Base-by-base conservation (phyloP, 192 early-diverging fungal species). In the Fimicolochytrium jonesii region DNA sequence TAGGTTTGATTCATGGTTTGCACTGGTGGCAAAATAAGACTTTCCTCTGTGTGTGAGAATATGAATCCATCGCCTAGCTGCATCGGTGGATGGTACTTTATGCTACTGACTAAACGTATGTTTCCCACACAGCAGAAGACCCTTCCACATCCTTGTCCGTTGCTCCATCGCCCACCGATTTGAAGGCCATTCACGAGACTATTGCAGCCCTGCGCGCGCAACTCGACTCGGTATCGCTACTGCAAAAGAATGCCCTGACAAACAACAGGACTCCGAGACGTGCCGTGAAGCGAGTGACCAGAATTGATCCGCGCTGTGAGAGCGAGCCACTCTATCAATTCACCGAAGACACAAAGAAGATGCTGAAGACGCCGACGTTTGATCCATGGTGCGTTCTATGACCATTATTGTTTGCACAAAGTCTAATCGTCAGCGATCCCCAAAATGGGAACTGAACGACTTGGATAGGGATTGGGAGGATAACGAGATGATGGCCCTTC, bases 371-470 rank as follows among this genome's bases (percentile, higher is more conserved):
- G 11, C 61, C 71, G 9, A 70, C 48, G 17, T 77, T 79, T 18
- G 77, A 79, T 44, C 55, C 67, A 10, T 76, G 73, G 77, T 30
- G n/a, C n/a, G n/a, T n/a, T n/a, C n/a, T n/a, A n/a, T n/a, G n/a
- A n/a, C n/a, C n/a, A n/a, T n/a, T n/a, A n/a, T n/a, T n/a, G n/a
- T n/a, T n/a, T n/a, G n/a, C n/a, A n/a, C n/a, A n/a, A n/a, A n/a
- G n/a, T n/a, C n/a, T n/a, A n/a, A n/a, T n/a, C n/a, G n/a, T n/a
- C n/a, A n/a, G n/a, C n/a, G n/a, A n/a, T n/a, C n/a, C n/a, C n/a
- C n/a, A n/a, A n/a, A n/a, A n/a, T n/a, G n/a, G n/a, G n/a, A n/a
- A n/a, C n/a, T n/a, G n/a, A n/a, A n/a, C n/a, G n/a, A n/a, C n/a
- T n/a, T n/a, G n/a, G n/a, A n/a, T n/a, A n/a, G n/a, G n/a, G n/a